A percentile compares a stretch with the other conserved stretches of the same genome.
Conservation (phyloP, 2,329 filamentous ascomycete species). For the Escovopsis sp. region DNA sequence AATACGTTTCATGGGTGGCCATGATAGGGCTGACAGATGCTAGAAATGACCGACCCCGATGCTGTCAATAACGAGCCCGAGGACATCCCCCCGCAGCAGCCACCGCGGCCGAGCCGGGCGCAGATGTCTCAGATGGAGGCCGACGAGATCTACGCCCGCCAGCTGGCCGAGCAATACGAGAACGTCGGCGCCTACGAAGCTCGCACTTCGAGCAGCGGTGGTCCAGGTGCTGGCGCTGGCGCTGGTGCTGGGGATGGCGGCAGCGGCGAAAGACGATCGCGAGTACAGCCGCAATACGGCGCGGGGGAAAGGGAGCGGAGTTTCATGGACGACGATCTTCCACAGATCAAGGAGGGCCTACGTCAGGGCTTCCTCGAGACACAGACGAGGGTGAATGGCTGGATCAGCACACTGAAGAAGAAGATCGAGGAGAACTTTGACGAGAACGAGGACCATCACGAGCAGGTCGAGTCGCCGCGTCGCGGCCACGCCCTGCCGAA, state of each 20-base stretch:
- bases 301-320: constrained; percentile 53
- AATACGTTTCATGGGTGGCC: neutral
- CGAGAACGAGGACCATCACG: constrained; percentile 41
- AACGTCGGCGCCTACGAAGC: constrained; percentile 43
- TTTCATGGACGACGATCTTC: constrained; percentile 93
- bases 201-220: constrained; percentile 33
- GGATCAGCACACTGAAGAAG: constrained; percentile 87
- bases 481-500: constrained; percentile 46
- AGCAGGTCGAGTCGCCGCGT: constrained; percentile 16
- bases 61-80: constrained; percentile 41
- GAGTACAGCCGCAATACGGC: neutral
- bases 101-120: constrained; percentile 55
- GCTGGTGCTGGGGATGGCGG: constrained; percentile 10
- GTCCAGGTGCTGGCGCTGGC: constrained; percentile 11
- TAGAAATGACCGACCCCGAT: constrained; percentile 69
- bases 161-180: constrained; percentile 83
- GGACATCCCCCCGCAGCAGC: constrained; percentile 54
- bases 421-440: constrained; percentile 80
- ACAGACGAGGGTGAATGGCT: constrained; percentile 80
- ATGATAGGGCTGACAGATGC: constrained; percentile 4
- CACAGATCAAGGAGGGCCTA: constrained; percentile 82
- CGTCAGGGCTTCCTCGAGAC: constrained; percentile 92
- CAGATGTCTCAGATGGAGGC: constrained; percentile 71
- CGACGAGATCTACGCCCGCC: constrained; percentile 82
- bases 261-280: constrained; percentile 22